Conservation (phyloP, 768 basidiomycete genomes). For the Neoboletus subvelutipes region DNA sequence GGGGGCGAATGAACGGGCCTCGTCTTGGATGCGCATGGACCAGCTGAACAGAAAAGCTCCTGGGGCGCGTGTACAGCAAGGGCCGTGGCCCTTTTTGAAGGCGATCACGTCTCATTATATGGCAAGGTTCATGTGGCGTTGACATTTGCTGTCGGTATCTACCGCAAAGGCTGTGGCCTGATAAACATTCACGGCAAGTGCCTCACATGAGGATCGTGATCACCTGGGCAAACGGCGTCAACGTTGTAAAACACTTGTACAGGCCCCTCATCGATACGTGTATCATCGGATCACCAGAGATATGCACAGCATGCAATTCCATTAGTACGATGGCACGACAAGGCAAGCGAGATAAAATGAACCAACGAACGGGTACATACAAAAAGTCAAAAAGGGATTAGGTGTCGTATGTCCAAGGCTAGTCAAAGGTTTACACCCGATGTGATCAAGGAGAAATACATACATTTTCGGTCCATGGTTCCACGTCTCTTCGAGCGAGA, state of each 20-base stretch:
- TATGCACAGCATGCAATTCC: constrained; percentile 12
- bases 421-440: constrained; percentile 23
- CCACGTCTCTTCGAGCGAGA: neutral
- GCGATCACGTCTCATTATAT: constrained; percentile 16
- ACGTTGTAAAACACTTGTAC: neutral
- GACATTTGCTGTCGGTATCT: constrained; percentile 20
- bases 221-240: neutral
- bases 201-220: constrained; percentile 15
- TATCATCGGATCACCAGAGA: neutral
- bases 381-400: constrained; percentile 4
- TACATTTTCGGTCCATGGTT: constrained; percentile 9
- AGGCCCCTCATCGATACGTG: neutral
- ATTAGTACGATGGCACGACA: neutral
- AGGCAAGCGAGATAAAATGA: constrained; percentile 11
- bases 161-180: constrained; percentile 11
- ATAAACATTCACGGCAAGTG: constrained; percentile 12
- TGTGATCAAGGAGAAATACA: constrained; percentile 21
- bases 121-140: constrained; percentile 32
- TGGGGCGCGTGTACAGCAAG: constrained; percentile 7
- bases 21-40: constrained; percentile 7
- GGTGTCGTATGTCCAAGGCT: constrained; percentile 1
- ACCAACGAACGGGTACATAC: constrained; percentile 11
- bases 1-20: neutral
- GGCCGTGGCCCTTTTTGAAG: constrained; percentile 14
- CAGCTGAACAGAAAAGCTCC: neutral